These are phyloP conservation scores for Dryas integrifolia DNA, from an alignment of 331 rosid genomes.

Conservation along the genomic window DNA sequence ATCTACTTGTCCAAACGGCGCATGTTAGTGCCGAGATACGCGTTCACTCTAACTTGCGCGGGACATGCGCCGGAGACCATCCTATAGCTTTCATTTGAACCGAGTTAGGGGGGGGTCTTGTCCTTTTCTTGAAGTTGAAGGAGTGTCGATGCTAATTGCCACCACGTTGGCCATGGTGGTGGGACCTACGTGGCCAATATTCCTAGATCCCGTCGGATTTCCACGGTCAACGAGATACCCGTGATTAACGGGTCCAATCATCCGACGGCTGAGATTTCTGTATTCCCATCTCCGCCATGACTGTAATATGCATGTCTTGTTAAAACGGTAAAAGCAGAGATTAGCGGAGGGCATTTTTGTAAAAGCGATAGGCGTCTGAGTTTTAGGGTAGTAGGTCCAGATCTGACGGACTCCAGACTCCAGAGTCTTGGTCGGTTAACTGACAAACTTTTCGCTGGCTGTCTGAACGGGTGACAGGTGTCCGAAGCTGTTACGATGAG, in stretches of 20 bases:
- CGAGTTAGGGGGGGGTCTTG: neutral
- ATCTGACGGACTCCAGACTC: conserved; percentile 7
- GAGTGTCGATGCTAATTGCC: neutral
- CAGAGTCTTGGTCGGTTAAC: neutral
- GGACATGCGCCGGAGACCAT: neutral
- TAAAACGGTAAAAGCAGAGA: neutral
- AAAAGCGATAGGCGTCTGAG: neutral
- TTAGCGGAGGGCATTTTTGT: neutral
- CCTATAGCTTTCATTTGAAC: neutral
- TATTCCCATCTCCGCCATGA: neutral
- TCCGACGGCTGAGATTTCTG: conserved; percentile 23
- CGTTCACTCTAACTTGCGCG: conserved; percentile 17
- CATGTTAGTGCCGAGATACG: neutral
- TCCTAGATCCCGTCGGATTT: conserved; percentile 21
- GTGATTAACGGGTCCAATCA: conserved; percentile 44
- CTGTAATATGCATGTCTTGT: neutral
- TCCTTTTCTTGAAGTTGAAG: neutral
- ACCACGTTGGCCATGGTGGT: conserved; percentile 17
- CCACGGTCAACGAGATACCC: conserved; percentile 28
- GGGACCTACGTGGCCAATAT: conserved; percentile 12
- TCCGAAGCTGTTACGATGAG: conserved; percentile 77
- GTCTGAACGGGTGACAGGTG: conserved; percentile 60
- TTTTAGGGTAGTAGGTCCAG: neutral
- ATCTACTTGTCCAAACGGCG: conserved; percentile 5
- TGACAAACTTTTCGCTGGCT: conserved; percentile 16